Evolutionary conservation across 768 basidiomycete genomes (phyloP), one percentile per base, ranked within the genome.

Genomic region (Tylopilus plumbeoviolaceoides): DNA sequence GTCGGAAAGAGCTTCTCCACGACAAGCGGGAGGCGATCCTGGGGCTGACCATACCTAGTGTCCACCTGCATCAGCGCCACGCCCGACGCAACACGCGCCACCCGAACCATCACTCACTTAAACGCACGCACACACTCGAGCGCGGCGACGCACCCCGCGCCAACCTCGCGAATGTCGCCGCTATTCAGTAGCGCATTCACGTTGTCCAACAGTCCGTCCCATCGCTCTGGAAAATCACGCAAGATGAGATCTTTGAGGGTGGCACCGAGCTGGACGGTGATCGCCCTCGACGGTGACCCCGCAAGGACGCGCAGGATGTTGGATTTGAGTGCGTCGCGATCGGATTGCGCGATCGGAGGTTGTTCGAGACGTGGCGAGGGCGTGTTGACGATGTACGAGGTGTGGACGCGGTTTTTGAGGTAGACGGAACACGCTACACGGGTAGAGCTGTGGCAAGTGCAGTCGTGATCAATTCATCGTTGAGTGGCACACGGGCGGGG

Each of bases 351-450:
- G 67, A 95, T 86, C 48, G 82, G 75, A 28, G 70, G 70, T 43
- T 80, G 80, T 63, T 91, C 87, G 0, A 84, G 75, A 28, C 83
- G 80, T 47, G 77, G 67, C 28, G 51, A 52, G 31, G 57, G 48
- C 41, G 48, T 45, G 53, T 84, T 81, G 61, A 82, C 61, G 56
- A 76, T 67, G 65, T 92, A 95, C 18, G 78, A 78, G 6, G 77
- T 75, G 51, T 81, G 78, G 54, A 95, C 82, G 62, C 93, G 87
- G 69, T 95, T 95, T 72, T 95, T 95, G 62, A 95, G 77, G 80
- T 87, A 95, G 20, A 95, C 89, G 14, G 87, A 79, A 59, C 87
- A 85, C 0, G 92, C 87, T 62, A 93, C 90, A 38, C 91, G 88
- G 50, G 87, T 90, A 23, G 89, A 78, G 52, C 89, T 91, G 45